phyloP scores from a whole-genome alignment of 176 grass and related monocot genomes.

The Musa beccarii region DNA sequence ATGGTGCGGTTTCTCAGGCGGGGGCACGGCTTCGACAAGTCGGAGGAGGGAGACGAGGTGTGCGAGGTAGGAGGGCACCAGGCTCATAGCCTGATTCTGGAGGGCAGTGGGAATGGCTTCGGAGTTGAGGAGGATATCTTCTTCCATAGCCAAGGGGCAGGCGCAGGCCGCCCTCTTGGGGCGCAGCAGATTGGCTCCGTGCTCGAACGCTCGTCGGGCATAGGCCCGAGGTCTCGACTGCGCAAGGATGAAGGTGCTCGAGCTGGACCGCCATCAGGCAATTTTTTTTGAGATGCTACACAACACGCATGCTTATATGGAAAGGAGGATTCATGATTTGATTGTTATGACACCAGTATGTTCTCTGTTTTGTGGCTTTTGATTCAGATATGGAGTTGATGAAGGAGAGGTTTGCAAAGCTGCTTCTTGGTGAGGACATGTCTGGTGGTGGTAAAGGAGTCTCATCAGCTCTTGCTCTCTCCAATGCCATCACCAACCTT shows the following conservation, averaged over 20 bases:
- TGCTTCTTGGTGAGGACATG: slow-evolving; percentile 93
- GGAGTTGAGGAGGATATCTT: not conserved
- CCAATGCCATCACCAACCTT: slow-evolving; percentile 75
- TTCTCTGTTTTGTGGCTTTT: not conserved
- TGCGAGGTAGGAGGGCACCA: not conserved
- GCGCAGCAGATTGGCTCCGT: not conserved
- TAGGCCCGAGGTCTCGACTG: not conserved
- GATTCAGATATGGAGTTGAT: slow-evolving; percentile 51
- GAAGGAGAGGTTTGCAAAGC: slow-evolving; percentile 80
- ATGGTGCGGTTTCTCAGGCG: slow-evolving; percentile 75
- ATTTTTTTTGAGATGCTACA: no score
- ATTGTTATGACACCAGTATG: no score
- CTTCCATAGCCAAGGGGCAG: not conserved
- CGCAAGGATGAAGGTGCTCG: not conserved
- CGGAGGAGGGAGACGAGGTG: slow-evolving; percentile 5
- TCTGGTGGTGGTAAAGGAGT: slow-evolving; percentile 75
- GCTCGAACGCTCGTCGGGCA: not conserved
- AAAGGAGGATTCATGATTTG: no score
- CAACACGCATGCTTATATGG: no score
- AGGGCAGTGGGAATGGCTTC: slow-evolving; percentile 10
- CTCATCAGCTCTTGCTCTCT: slow-evolving; percentile 75
- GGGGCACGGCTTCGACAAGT: slow-evolving; percentile 52
- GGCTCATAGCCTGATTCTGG: not conserved
- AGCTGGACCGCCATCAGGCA: not conserved
- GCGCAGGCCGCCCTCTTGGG: slow-evolving; percentile 12